These are phyloP conservation scores for Chlamydomonas sp. DNA, from an alignment of 139 green algal genomes.

Conservation along the genomic window DNA sequence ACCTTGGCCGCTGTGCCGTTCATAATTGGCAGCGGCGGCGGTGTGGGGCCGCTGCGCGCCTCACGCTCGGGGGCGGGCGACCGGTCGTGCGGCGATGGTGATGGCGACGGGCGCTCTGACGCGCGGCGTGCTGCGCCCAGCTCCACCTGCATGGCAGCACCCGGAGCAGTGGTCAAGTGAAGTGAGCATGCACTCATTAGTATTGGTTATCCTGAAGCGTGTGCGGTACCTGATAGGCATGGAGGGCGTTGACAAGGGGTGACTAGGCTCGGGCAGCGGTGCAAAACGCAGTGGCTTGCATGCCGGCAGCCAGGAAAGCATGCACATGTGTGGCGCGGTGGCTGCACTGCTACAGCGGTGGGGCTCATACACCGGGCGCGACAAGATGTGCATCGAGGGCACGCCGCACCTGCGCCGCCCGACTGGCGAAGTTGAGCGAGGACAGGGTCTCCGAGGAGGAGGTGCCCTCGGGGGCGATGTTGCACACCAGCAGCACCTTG, in stretches of 20 bases:
- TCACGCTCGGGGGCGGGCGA: neutral
- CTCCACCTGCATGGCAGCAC: constrained; percentile 2
- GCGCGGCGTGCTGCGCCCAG: constrained; percentile 28
- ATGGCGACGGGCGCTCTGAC: neutral
- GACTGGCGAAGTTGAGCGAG: constrained; percentile 77
- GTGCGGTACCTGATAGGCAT: too few relatives aligned
- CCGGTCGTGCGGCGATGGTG: neutral
- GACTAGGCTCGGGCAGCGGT: too few relatives aligned
- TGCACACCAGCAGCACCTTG: constrained; percentile 78
- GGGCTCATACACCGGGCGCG: too few relatives aligned
- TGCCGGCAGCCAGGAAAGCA: too few relatives aligned
- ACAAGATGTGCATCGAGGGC: too few relatives aligned
- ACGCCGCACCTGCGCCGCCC: constrained; percentile 61
- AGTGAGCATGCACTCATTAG: too few relatives aligned
- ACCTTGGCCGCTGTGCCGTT: constrained; percentile 36
- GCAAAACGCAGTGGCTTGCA: too few relatives aligned
- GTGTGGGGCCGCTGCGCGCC: neutral
- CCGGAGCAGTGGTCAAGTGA: too few relatives aligned
- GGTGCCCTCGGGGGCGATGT: constrained; percentile 63
- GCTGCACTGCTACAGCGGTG: too few relatives aligned
- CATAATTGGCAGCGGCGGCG: constrained; percentile 32
- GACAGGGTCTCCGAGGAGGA: constrained; percentile 68
- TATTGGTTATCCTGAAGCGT: too few relatives aligned
- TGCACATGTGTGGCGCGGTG: too few relatives aligned
- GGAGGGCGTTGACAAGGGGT: too few relatives aligned